Evolutionary conservation across 495 filamentous ascomycete species (phyloP).

Genomic region (Podospora tetraspora): DNA sequence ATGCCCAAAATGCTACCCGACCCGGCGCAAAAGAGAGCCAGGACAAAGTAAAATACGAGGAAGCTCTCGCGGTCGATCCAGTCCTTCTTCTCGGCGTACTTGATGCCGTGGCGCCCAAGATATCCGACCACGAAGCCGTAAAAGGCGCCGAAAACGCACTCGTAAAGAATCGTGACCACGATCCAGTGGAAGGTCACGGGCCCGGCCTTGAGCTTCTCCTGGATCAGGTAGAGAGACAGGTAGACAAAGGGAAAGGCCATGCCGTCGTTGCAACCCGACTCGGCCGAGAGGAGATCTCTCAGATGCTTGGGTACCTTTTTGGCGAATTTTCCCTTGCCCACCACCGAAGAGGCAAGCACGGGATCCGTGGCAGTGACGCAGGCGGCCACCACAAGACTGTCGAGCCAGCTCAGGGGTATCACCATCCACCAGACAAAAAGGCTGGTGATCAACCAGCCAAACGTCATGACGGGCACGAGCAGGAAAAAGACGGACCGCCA

Average conservation of each 20-base stretch:
- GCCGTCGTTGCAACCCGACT: slow-evolving; percentile 98
- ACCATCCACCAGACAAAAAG: slow-evolving; percentile 98
- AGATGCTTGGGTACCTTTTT: slow-evolving; percentile 96
- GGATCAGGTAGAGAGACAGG: slow-evolving; percentile 79
- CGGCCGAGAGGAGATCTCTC: slow-evolving; percentile 89
- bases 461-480: slow-evolving; percentile 94
- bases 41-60: slow-evolving; percentile 95
- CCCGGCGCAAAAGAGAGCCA: slow-evolving; percentile 94
- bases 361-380: slow-evolving; percentile 98
- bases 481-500: slow-evolving; percentile 90
- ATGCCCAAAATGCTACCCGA: slow-evolving; percentile 87
- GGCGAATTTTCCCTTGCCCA: slow-evolving; percentile 98
- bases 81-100: slow-evolving; percentile 75
- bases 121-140: slow-evolving; percentile 89
- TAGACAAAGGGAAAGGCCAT: slow-evolving; percentile 99
- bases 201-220: slow-evolving; percentile 61
- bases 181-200: slow-evolving; percentile 83
- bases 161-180: slow-evolving; percentile 85
- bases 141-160: slow-evolving; percentile 88
- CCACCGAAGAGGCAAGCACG: slow-evolving; percentile 93
- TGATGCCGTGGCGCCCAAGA: slow-evolving; percentile 82
- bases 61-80: slow-evolving; percentile 96
- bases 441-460: slow-evolving; percentile 90
- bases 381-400: slow-evolving; percentile 78
- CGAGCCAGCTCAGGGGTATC: slow-evolving; percentile 72